Conservation (phyloP, 805 yeast genomes). For the Yamadazyma philogaea region DNA sequence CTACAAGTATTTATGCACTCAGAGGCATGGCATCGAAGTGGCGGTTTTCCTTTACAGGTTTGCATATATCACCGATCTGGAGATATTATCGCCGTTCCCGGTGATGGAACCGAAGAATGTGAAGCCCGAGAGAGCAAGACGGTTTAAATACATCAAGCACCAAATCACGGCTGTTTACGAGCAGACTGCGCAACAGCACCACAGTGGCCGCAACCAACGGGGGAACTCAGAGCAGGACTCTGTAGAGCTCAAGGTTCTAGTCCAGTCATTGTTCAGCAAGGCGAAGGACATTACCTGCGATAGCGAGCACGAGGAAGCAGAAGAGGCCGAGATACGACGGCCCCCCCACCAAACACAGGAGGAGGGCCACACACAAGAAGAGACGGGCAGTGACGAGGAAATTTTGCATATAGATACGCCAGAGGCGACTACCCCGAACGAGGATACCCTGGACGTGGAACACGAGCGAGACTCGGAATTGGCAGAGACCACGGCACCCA, state of each 20-base stretch:
- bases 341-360: neutral
- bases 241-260: neutral
- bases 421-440: neutral
- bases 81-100: slow-evolving; percentile 3
- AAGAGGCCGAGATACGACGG: neutral
- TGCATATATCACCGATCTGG: neutral
- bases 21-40: neutral
- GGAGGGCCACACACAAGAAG: neutral
- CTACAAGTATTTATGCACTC: neutral
- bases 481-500: too few species aligned
- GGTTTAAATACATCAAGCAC: slow-evolving; percentile 3
- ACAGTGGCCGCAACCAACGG: neutral
- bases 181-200: neutral
- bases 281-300: neutral
- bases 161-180: neutral
- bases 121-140: neutral
- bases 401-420: neutral
- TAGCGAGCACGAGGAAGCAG: neutral
- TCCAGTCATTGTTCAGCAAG: neutral
- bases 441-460: neutral
- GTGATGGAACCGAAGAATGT: slow-evolving; percentile 1
- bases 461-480: too few species aligned
- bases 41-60: slow-evolving; percentile 2
- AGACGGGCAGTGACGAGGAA: neutral
- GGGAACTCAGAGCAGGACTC: neutral